Base-by-base conservation (phyloP, 441 rosid species). In the Bocquillonia castaneifolia region DNA sequence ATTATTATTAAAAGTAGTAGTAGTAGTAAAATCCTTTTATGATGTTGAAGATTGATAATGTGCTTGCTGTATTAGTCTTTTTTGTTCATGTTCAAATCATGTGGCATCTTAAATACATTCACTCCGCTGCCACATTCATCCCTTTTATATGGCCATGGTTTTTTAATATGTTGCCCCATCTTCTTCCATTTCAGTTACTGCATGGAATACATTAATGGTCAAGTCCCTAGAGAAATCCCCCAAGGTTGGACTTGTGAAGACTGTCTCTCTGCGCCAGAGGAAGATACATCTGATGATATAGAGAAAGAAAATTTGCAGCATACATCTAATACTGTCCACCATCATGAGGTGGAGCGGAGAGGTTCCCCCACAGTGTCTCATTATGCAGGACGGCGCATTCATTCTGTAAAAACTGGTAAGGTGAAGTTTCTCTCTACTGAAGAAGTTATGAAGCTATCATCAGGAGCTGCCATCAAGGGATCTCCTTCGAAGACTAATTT, bases 241-340 rank as follows among this genome's bases (percentile, higher is more conserved):
- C 51, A 76, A 17, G 48, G 28, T 59, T 86, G 90, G 90, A n/a
- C 60, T 59, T 83, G 89, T 75, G 76, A 84, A 72, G 71, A 17
- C 50, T 84, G 90, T 47, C n/a, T 4, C 14, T 0, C 0, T n/a
- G 34, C 60, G 42, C 54, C 59, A 10, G 54, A 18, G 23, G 23
- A 62, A 10, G 65, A 58, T 23, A 64, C 31, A 54, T 52, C 64
- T 68, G 62, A 63, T 51, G 50, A 15, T 2, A 45, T 14, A 0
- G 66, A 32, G 40, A 72, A 69, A 48, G 75, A 64, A 55, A 61
- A 59, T 23, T 63, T 76, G 28, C 48, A 68, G 59, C 63, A 74
- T 56, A 59, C 78, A 12, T 67, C 59, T 22, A 72, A 68, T 76
- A 67, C 42, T 59, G 69, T 67, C 23, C 64, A 67, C 29, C 66